A percentile compares a stretch with the other conserved stretches of the same genome.
Evolutionary conservation across 2,329 filamentous ascomycete species (phyloP).

Genomic region (Fusarium clavum): DNA sequence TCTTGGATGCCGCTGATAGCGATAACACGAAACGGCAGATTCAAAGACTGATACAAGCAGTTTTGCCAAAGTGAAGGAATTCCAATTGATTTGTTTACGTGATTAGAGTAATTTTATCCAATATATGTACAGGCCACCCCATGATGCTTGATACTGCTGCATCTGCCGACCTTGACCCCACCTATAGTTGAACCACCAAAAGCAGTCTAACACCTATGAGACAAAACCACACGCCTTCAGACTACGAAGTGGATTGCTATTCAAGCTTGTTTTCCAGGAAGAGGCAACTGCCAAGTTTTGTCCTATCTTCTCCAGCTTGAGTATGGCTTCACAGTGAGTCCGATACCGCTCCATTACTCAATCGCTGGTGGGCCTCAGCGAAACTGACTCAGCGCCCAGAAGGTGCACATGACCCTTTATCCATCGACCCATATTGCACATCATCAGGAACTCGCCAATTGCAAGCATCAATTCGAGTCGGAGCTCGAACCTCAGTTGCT

Average conservation of each 20-base stretch:
- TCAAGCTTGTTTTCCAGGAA: not conserved
- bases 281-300: not conserved
- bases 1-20: constrained; percentile 8
- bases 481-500: not conserved
- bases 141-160: not conserved
- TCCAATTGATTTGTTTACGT: not conserved
- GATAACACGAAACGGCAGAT: not conserved
- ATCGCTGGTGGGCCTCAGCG: constrained; percentile 4
- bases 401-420: constrained; percentile 20
- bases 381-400: constrained; percentile 23
- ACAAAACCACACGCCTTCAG: not conserved
- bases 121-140: not conserved
- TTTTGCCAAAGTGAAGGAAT: not conserved
- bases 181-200: no score
- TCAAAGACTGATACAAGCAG: not conserved
- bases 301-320: not conserved
- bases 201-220: not conserved
- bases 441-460: constrained; percentile 21
- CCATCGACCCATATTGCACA: constrained; percentile 18
- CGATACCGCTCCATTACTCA: constrained; percentile 31
- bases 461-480: constrained; percentile 6
- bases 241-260: not conserved
- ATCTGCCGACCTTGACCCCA: not conserved
- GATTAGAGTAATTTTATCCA: not conserved
- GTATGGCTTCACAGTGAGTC: constrained; percentile 7